phyloP scores from a whole-genome alignment of 1,284 basidiomycete genomes.

The Ceratobasidium sp. region DNA sequence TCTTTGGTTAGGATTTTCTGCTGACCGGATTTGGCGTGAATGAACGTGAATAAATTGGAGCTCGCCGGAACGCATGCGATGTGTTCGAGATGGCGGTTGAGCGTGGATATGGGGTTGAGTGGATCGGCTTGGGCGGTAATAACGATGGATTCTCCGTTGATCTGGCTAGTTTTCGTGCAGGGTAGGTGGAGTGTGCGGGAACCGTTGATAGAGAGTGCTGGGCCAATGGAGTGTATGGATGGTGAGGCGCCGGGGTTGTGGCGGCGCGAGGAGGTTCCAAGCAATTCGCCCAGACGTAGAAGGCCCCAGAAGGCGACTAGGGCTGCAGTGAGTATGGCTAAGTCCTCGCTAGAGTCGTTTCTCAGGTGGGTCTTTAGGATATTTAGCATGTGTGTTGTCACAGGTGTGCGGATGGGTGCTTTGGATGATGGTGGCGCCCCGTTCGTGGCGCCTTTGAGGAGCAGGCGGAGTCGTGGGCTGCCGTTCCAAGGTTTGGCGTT shows the following conservation, averaged over 20 bases:
- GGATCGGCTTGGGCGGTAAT: conserved; percentile 9
- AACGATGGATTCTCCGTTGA: neutral
- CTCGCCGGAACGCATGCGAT: neutral
- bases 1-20: neutral
- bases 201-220: neutral
- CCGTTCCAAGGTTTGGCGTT: conserved; percentile 55
- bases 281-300: conserved; percentile 36
- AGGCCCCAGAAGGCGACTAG: conserved; percentile 36
- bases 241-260: neutral
- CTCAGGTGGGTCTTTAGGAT: conserved; percentile 1
- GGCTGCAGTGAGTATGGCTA: conserved; percentile 16
- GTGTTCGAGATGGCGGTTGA: neutral
- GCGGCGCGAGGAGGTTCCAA: neutral
- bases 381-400: neutral
- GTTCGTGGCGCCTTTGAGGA: conserved; percentile 53
- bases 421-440: conserved; percentile 51
- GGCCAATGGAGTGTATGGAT: neutral
- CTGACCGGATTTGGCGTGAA: too few relatives aligned
- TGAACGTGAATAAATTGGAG: conserved; percentile 1
- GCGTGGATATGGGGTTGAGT: neutral
- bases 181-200: conserved; percentile 11
- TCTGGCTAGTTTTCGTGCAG: conserved; percentile 7
- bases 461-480: conserved; percentile 49
- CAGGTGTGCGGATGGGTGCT: neutral
- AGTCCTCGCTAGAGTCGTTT: neutral